These are phyloP conservation scores for Teunomyces stri DNA, from an alignment of 805 yeast species.

Conservation along the genomic window DNA sequence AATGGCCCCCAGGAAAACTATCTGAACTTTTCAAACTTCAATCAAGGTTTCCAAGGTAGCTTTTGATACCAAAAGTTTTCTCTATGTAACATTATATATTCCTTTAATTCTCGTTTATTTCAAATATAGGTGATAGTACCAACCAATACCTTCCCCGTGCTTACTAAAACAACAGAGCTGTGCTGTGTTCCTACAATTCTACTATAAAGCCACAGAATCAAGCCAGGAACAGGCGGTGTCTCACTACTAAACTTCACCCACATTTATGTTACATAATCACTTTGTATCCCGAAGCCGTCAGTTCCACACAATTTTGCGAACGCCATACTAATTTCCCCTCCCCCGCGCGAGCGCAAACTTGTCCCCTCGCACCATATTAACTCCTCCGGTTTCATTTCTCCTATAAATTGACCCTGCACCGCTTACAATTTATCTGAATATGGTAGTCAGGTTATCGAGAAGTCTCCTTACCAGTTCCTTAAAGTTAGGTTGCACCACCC, in stretches of 20 bases:
- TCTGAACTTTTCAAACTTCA: conserved; percentile 7
- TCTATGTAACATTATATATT: conserved; percentile 1
- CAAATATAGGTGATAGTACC: neutral
- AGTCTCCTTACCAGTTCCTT: neutral
- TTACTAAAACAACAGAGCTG: too few relatives aligned
- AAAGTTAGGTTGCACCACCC: neutral
- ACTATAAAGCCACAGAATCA: too few relatives aligned
- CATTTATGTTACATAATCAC: neutral
- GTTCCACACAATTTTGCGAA: neutral
- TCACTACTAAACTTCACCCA: neutral
- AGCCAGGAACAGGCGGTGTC: too few relatives aligned
- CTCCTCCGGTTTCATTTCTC: neutral
- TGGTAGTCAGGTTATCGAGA: neutral
- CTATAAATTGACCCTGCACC: neutral
- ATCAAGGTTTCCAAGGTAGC: conserved; percentile 9
- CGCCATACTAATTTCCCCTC: neutral
- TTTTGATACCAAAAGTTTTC: conserved; percentile 3
- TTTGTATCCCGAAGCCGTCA: neutral
- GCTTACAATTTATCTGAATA: neutral
- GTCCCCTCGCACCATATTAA: neutral
- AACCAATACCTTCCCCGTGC: neutral
- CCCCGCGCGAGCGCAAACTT: neutral
- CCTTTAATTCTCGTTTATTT: conserved; percentile 2
- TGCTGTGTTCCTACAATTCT: too few relatives aligned
- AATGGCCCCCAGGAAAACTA: neutral